phyloP scores from a whole-genome alignment of 2,329 filamentous ascomycete species.

The Dactylonectria estremocensis region DNA sequence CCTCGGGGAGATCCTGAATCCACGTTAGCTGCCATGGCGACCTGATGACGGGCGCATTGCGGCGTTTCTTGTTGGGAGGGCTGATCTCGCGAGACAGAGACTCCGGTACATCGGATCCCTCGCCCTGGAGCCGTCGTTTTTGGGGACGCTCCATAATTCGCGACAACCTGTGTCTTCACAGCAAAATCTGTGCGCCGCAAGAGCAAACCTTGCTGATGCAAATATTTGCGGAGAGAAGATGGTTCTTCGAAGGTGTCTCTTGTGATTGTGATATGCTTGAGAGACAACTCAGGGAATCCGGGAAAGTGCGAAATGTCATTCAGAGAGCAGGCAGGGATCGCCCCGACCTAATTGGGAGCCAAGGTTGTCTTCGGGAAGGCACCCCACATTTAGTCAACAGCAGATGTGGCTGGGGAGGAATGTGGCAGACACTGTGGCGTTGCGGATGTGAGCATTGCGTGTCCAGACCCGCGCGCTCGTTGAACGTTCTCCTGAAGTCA shows the following conservation, averaged over 20 bases:
- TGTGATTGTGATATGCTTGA: background rate
- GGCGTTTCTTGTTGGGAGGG: conserved; percentile 59
- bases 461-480: background rate
- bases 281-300: background rate
- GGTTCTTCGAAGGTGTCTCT: background rate
- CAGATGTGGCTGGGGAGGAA: conserved; percentile 13
- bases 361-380: background rate
- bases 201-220: background rate
- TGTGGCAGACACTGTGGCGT: background rate
- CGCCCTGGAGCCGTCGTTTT: conserved; percentile 51
- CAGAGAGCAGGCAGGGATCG: background rate
- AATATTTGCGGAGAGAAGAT: background rate
- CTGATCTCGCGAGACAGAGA: conserved; percentile 61
- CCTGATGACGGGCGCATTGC: conserved; percentile 50
- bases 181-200: background rate
- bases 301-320: background rate
- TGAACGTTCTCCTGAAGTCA: conserved; percentile 21
- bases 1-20: conserved; percentile 74
- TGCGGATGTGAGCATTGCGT: background rate
- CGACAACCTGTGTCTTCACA: background rate
- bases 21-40: conserved; percentile 82
- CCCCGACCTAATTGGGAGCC: background rate
- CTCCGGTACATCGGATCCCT: conserved; percentile 28
- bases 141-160: conserved; percentile 49
- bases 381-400: background rate